Evolutionary conservation across 768 basidiomycete genomes (phyloP).

Genomic region (Lactarius quietus): DNA sequence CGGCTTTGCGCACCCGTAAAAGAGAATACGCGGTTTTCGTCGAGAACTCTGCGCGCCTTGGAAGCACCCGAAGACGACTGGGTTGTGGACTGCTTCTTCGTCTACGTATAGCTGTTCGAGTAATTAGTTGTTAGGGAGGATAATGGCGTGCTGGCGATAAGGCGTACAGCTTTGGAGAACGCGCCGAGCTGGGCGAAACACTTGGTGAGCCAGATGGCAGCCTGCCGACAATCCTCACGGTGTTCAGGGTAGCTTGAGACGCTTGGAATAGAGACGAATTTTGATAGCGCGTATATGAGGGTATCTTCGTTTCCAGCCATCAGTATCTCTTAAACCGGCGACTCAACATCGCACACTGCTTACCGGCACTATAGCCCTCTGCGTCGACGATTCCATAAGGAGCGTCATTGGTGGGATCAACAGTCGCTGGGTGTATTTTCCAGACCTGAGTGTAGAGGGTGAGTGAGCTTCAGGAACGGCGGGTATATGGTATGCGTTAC

Average conservation of each 20-base stretch:
- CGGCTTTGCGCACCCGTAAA: slow-evolving; percentile 84
- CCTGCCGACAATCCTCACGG: slow-evolving; percentile 88
- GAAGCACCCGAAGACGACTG: slow-evolving; percentile 88
- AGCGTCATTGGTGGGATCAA: slow-evolving; percentile 5
- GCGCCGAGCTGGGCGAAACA: slow-evolving; percentile 88
- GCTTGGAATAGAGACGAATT: slow-evolving; percentile 85
- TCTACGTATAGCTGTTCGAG: slow-evolving; percentile 63
- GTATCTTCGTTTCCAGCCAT: slow-evolving; percentile 45
- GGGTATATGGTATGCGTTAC: slow-evolving; percentile 38
- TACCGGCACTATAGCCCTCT: slow-evolving; percentile 5
- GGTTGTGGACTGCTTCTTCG: slow-evolving; percentile 60
- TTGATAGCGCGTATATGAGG: slow-evolving; percentile 73
- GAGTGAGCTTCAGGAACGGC: background rate
- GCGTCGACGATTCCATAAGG: slow-evolving; percentile 15
- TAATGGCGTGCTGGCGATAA: background rate
- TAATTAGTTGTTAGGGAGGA: background rate
- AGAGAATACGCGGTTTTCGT: slow-evolving; percentile 69
- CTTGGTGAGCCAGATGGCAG: slow-evolving; percentile 89
- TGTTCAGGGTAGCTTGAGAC: slow-evolving; percentile 66
- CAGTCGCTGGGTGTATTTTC: slow-evolving; percentile 32
- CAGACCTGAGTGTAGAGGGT: slow-evolving; percentile 35
- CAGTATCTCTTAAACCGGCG: background rate
- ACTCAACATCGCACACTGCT: slow-evolving; percentile 7
- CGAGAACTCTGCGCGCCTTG: slow-evolving; percentile 57
- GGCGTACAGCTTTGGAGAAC: slow-evolving; percentile 41